Base-by-base conservation (phyloP, 495 filamentous ascomycete genomes). In the Xylaria castorea region DNA sequence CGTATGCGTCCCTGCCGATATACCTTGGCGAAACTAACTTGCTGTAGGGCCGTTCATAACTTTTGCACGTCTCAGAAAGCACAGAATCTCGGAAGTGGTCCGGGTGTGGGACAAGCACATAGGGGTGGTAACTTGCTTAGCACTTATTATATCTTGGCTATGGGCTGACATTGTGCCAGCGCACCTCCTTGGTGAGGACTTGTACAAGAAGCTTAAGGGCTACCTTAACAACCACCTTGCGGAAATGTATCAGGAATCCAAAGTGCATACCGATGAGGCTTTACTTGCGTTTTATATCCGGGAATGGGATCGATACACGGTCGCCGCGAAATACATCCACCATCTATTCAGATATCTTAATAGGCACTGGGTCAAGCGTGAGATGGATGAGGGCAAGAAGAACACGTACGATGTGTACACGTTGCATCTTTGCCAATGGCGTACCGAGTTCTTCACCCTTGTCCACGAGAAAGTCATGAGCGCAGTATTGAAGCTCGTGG, bases 331-430 rank as follows among this genome's bases (percentile, higher is more conserved):
- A 81, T 98, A 96, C 85, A 93, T 97, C 80, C 97, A 98, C 83
- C 96, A 99, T 81, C 83, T 98, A 3, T 99, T 99, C 87, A 87
- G 91, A 51, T 99, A 99, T 80, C 92, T 99, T 25, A 99, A 98
- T 78, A 89, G 96, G 55, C 96, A 99, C 82, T 99, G 96, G 96
- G 97, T 99, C 22, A 98, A 97, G 86, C 89, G 96, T 30, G 96
- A 99, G 84, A 97, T 99, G 82, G 96, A 99, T 74, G 96, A 99
- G 80, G 97, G 97, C 32, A 99, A 99, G 82, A 99, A 99, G 86
- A 92, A 95, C 76, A 92, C 98, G 7, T 98, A 95, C 82, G 96
- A 99, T 81, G 94, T 99, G 60, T 98, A 99, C 81, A 99, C 95
- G 1, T 83, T 98, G 27, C 96, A 98, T 78, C 85, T 99, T 44